phyloP scores from a whole-genome alignment of 805 yeast genomes.

The Pichia ethanolica region DNA sequence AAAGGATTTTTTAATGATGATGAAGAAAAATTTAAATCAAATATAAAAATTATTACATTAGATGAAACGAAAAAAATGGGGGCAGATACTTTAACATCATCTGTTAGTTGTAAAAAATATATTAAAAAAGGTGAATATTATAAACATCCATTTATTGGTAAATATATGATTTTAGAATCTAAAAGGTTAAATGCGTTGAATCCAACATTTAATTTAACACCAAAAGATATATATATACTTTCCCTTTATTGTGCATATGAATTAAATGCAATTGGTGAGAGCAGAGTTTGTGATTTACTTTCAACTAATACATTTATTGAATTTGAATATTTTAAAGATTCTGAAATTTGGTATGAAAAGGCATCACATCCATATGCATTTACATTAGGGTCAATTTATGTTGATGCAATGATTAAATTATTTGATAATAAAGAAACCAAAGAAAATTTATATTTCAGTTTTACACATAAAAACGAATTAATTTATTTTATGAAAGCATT shows the following conservation, averaged over 20 bases:
- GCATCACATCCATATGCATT: conserved; percentile 52
- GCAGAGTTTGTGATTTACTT: conserved; percentile 61
- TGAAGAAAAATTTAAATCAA: conserved; percentile 31
- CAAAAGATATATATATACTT: conserved; percentile 43
- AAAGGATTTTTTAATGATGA: conserved; percentile 42
- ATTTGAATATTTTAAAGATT: conserved; percentile 53
- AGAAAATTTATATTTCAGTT: conserved; percentile 44
- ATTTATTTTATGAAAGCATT: conserved; percentile 56
- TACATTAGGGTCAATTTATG: conserved; percentile 55
- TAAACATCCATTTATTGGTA: conserved; percentile 13
- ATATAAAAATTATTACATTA: conserved; percentile 33
- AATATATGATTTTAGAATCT: conserved; percentile 34
- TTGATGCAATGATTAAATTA: conserved; percentile 34
- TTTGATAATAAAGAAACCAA: conserved; percentile 16
- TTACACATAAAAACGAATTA: conserved; percentile 63
- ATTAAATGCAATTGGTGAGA: conserved; percentile 58
- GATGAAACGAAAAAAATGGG: conserved; percentile 44
- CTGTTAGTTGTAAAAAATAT: conserved; percentile 35
- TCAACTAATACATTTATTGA: conserved; percentile 61
- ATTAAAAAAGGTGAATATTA: conserved; percentile 20
- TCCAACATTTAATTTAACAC: conserved; percentile 45
- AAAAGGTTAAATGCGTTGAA: conserved; percentile 49
- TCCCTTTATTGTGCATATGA: conserved; percentile 70
- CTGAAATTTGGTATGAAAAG: conserved; percentile 49
- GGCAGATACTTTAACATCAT: conserved; percentile 53